These are phyloP conservation scores for Suhomyces ambrosiae DNA, from an alignment of 1,139 yeast genomes.

Conservation along the genomic window DNA sequence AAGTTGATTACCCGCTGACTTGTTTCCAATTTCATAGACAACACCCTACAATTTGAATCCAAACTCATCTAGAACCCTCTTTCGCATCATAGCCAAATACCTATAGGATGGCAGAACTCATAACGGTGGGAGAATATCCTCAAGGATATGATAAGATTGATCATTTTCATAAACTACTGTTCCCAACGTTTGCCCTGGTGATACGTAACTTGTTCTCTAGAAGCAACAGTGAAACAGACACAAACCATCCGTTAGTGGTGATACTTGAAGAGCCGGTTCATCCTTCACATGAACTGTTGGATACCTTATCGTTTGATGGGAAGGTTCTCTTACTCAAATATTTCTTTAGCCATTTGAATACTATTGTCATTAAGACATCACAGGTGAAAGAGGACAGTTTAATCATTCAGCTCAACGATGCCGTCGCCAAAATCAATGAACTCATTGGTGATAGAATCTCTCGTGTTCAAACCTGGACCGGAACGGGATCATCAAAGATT, in stretches of 20 bases:
- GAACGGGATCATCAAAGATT: slow-evolving; percentile 38
- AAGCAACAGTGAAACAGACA: slow-evolving; percentile 40
- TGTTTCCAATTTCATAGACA: too few species aligned
- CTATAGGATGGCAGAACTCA: slow-evolving; percentile 15
- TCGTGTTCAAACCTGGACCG: slow-evolving; percentile 61
- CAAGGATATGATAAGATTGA: slow-evolving; percentile 5
- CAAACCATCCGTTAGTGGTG: slow-evolving; percentile 38
- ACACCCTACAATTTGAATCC: too few species aligned
- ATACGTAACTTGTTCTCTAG: slow-evolving; percentile 30
- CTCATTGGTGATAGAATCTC: slow-evolving; percentile 42
- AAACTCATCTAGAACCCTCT: too few species aligned
- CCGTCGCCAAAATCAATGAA: slow-evolving; percentile 29
- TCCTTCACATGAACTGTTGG: slow-evolving; percentile 5
- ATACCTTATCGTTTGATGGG: slow-evolving; percentile 23
- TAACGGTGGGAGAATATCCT: slow-evolving; percentile 8
- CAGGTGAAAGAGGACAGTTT: slow-evolving; percentile 20
- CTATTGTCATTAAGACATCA: slow-evolving; percentile 30
- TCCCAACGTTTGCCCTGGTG: slow-evolving; percentile 13
- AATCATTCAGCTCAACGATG: slow-evolving; percentile 27
- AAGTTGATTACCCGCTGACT: too few species aligned
- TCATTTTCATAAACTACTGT: slow-evolving; percentile 8
- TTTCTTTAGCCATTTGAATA: slow-evolving; percentile 47
- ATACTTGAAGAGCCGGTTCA: slow-evolving; percentile 23
- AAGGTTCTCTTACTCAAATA: slow-evolving; percentile 37
- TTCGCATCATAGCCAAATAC: not conserved